Evolutionary conservation across 2,329 filamentous ascomycete species (phyloP).

Genomic region (Ceratocystis smalleyi): DNA sequence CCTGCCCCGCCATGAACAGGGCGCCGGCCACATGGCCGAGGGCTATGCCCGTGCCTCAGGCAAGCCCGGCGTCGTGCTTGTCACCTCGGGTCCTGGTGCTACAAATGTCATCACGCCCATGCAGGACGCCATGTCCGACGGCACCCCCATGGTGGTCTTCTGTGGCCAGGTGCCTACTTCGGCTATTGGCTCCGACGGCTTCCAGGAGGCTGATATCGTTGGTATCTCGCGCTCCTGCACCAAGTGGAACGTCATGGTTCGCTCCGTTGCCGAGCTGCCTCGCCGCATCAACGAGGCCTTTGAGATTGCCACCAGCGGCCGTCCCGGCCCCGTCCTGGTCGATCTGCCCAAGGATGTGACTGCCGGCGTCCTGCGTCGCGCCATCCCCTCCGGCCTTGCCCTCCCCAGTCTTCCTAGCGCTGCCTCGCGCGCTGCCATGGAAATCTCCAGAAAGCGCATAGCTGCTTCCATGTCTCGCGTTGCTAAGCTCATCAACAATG

Average conservation of each 20-base stretch:
- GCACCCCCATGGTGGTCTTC: constrained; percentile 92
- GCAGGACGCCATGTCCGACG: constrained; percentile 89
- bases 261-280: constrained; percentile 83
- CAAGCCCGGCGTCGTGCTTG: constrained; percentile 86
- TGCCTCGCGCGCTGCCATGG: constrained; percentile 65
- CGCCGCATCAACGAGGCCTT: constrained; percentile 94
- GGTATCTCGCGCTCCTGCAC: constrained; percentile 91
- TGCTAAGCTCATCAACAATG: constrained; percentile 66
- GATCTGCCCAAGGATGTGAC: constrained; percentile 96
- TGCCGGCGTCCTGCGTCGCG: constrained; percentile 62
- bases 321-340: constrained; percentile 86
- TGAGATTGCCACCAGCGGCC: constrained; percentile 87
- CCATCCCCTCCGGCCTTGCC: constrained; percentile 62
- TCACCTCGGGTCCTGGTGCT: constrained; percentile 89
- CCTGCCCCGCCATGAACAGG: constrained; percentile 90
- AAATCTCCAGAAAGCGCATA: constrained; percentile 57
- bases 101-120: constrained; percentile 95
- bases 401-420: constrained; percentile 73
- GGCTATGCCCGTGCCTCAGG: constrained; percentile 89
- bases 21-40: constrained; percentile 96
- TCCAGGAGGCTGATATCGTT: constrained; percentile 90
- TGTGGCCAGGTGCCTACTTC: constrained; percentile 80
- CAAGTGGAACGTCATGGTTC: constrained; percentile 99
- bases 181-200: constrained; percentile 86
- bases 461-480: constrained; percentile 59